These are phyloP conservation scores for Hypoxylon sp. DNA, from an alignment of 2,329 filamentous ascomycete species.

Conservation along the genomic window DNA sequence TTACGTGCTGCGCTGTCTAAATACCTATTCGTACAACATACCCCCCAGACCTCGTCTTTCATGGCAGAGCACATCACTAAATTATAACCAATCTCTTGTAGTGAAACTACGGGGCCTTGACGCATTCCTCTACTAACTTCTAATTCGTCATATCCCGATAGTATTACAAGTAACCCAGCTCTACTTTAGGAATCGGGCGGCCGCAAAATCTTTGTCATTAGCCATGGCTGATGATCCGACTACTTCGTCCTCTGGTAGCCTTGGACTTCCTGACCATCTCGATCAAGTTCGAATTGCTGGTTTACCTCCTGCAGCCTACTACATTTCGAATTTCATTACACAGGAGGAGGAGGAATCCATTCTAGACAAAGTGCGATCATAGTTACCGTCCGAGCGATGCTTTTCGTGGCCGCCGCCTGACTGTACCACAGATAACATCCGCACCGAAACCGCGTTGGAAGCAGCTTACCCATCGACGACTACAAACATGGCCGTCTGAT, in stretches of 20 bases:
- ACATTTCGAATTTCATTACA: conserved; percentile 87
- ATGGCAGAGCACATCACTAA: conserved; percentile 23
- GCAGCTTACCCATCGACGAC: conserved; percentile 84
- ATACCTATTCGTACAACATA: conserved; percentile 23
- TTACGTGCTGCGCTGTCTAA: conserved; percentile 23
- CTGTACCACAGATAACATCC: conserved; percentile 66
- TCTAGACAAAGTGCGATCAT: conserved; percentile 71
- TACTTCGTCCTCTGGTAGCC: conserved; percentile 23
- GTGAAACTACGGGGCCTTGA: conserved; percentile 1
- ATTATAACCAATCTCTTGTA: conserved; percentile 12
- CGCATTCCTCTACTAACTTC: conserved; percentile 11
- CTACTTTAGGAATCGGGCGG: conserved; percentile 20
- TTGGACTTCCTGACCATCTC: conserved; percentile 61
- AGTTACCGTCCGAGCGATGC: conserved; percentile 14
- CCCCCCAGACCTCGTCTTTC: conserved; percentile 10
- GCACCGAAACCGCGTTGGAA: conserved; percentile 86
- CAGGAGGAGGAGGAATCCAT: conserved; percentile 78
- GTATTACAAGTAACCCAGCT: conserved; percentile 20
- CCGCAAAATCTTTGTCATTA: conserved; percentile 17
- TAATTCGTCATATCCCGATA: conserved; percentile 23
- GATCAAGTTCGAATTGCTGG: conserved; percentile 64
- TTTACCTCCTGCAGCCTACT: conserved; percentile 78
- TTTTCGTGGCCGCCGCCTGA: conserved; percentile 48
- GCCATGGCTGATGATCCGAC: conserved; percentile 31
- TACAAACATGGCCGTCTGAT: conserved; percentile 91